Base-by-base conservation (phyloP, 1,139 yeast genomes). In the Pichia terricola region DNA sequence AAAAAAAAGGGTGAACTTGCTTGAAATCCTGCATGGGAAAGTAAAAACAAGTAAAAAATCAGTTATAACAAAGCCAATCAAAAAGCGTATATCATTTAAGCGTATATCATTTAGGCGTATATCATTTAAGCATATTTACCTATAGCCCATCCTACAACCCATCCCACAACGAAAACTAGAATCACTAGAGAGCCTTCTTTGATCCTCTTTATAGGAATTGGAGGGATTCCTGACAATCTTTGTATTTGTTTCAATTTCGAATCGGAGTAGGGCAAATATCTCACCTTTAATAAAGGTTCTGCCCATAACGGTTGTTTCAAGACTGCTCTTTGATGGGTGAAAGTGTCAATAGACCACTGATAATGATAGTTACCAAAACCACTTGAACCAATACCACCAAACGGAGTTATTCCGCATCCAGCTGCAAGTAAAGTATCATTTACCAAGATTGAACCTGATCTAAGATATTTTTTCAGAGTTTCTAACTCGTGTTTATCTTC, bases 311-410 rank as follows among this genome's bases (percentile, higher is more conserved):
- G 82, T 60, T 83, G 88, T 45, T 71, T 74, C 54, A 87, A 62
- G 3, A 81, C 69, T 0, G 89, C 76, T 57, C 95, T 75, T 55
- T 75, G 77, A 60, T 87, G 95, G 4, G 89, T 74, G 57, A 89
- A 89, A 16, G 82, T 69, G 46, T 76, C 72, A 66, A 81, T 81
- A 1, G 95, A 85, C 59, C 67, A 72, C 49, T 64, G 66, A 4
- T 96, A 96, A 58, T 89, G 96, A 65, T 88, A 88, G 32, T 79
- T 74, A 10, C 89, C 89, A 45, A 69, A 65, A 0, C 98, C 98
- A 0, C 95, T 85, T 31, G 65, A 62, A 25, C 97, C 96, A 47
- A 88, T 66, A 35, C 98, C 98, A 37, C 97, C 97, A 64, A 91
- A 89, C 31, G 97, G 97, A 5, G 87, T 76, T 47, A 73, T 72